Percentiles rank a stretch among this genome's conserved stretches.
Conservation (phyloP, 257 asterid genomes). For the Leptodermis oblonga region DNA sequence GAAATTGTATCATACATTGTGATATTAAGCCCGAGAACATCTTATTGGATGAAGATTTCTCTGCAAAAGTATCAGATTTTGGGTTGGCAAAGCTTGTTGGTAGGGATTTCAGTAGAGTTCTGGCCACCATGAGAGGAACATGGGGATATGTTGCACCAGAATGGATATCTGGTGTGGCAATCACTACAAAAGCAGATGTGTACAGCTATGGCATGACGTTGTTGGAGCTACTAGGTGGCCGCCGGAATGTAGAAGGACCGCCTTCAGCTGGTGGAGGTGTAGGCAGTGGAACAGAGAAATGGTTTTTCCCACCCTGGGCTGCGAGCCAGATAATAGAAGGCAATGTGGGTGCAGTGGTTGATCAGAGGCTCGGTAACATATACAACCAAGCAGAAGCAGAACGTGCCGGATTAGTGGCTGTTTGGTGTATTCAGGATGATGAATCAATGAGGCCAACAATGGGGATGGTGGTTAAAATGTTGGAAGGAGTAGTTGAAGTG, state of each 20-base stretch:
- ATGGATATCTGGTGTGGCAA: slow-evolving; percentile 82
- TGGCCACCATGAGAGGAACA: slow-evolving; percentile 76
- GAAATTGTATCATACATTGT: slow-evolving; percentile 61
- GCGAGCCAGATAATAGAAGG: slow-evolving; percentile 58
- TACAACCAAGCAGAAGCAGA: slow-evolving; percentile 48
- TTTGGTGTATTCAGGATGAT: slow-evolving; percentile 89
- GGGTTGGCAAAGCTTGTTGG: slow-evolving; percentile 77
- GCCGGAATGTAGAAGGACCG: slow-evolving; percentile 65
- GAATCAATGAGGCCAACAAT: slow-evolving; percentile 64
- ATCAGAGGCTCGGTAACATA: slow-evolving; percentile 43
- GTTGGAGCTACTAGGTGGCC: slow-evolving; percentile 61
- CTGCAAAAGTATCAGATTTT: slow-evolving; percentile 74
- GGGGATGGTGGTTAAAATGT: slow-evolving; percentile 84
- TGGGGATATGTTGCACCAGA: slow-evolving; percentile 92
- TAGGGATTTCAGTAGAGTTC: slow-evolving; percentile 66
- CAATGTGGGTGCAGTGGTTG: slow-evolving; percentile 44
- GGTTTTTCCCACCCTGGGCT: slow-evolving; percentile 81
- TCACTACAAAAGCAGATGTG: slow-evolving; percentile 75
- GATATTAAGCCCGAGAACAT: slow-evolving; percentile 84
- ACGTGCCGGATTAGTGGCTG: slow-evolving; percentile 49
- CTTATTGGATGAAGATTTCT: slow-evolving; percentile 56
- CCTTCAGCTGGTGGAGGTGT: slow-evolving; percentile 46
- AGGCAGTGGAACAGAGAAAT: slow-evolving; percentile 37
- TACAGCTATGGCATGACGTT: slow-evolving; percentile 84
- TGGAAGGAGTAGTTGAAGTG: slow-evolving; percentile 84